Evolutionary conservation across 768 basidiomycete species (phyloP), one percentile per base, ranked within the genome.

Genomic region (Pulveroboletus sp.): DNA sequence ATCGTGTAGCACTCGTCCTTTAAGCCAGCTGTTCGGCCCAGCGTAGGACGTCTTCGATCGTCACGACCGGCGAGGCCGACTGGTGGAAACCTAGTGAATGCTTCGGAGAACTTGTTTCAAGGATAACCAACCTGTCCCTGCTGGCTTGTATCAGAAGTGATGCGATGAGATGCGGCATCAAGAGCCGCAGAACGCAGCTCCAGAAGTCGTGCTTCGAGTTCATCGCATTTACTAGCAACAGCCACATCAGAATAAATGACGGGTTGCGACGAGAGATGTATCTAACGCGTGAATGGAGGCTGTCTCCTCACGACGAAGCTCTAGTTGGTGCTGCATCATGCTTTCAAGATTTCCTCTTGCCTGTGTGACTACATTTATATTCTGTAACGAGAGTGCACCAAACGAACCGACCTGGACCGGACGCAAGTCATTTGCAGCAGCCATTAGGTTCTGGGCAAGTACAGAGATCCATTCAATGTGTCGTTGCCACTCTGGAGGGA

Each of bases 401-500:
- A 44, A 40, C 47, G 38, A 55, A 62, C 69, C 10, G 24, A 84
- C 90, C 78, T 94, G 92, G 5, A 93, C 86, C 1, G 91, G 92
- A 24, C 93, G 80, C 44, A 94, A 69, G 59, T 93, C 91, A 61
- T 95, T 95, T 33, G 88, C 89, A 15, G 89, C 87, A 13, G 85
- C 88, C 81, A 93, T 89, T 49, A 95, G 76, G 65, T 94, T 95
- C 65, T 90, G 86, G 7, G 82, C 82, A 46, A 92, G 77, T 2
- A 88, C 73, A 10, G 77, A 82, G 46, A 93, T 85, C 86, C 91
- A 91, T 61, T 90, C 86, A 2, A 87, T 74, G 47, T 85, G 80
- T 43, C 79, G 72, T 46, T 81, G 77, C 87, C 89, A 93, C 53
- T 87, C 83, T 26, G 86, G 83, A 49, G 73, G 71, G 38, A 67